A percentile compares a stretch with the other conserved stretches of the same genome.
phyloP scores from a whole-genome alignment of 2,329 filamentous ascomycete species.

The Hypoxylon sp. region DNA sequence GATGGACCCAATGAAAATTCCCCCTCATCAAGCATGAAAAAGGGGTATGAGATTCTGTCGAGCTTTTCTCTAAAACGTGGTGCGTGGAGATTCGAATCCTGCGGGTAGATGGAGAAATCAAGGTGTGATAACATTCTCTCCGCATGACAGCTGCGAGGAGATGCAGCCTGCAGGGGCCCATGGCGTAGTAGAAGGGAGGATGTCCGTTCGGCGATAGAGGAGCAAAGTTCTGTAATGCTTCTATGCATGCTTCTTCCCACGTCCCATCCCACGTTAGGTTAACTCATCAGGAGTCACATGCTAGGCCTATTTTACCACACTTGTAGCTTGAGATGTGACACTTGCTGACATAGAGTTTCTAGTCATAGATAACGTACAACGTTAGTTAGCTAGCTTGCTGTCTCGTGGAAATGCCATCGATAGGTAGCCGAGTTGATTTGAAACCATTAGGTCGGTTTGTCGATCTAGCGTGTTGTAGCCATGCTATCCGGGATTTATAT shows the following conservation, averaged over 20 bases:
- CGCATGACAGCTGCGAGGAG: slow-evolving; percentile 9
- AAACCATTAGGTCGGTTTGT: no score
- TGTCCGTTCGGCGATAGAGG: no score
- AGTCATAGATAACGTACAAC: no score
- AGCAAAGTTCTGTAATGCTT: slow-evolving; percentile 31
- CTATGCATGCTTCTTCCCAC: slow-evolving; percentile 36
- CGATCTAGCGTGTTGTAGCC: no score
- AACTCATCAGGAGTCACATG: slow-evolving; percentile 20
- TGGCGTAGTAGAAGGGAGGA: slow-evolving; percentile 2
- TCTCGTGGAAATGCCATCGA: no score
- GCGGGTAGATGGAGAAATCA: slow-evolving; percentile 12
- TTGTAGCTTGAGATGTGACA: no score
- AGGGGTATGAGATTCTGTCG: slow-evolving; percentile 12
- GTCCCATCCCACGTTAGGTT: not conserved
- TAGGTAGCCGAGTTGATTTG: no score
- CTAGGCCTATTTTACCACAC: not conserved
- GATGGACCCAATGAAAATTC: not conserved
- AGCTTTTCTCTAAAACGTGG: slow-evolving; percentile 5
- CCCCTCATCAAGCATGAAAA: slow-evolving; percentile 20
- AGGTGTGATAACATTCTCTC: slow-evolving; percentile 12
- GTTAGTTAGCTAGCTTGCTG: no score
- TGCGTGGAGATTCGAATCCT: slow-evolving; percentile 23
- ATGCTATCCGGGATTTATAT: no score
- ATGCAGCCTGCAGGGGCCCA: slow-evolving; percentile 15
- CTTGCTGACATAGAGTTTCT: no score